Evolutionary conservation across 352 stramenopile species (phyloP).

Genomic region (Phytophthora syringae): DNA sequence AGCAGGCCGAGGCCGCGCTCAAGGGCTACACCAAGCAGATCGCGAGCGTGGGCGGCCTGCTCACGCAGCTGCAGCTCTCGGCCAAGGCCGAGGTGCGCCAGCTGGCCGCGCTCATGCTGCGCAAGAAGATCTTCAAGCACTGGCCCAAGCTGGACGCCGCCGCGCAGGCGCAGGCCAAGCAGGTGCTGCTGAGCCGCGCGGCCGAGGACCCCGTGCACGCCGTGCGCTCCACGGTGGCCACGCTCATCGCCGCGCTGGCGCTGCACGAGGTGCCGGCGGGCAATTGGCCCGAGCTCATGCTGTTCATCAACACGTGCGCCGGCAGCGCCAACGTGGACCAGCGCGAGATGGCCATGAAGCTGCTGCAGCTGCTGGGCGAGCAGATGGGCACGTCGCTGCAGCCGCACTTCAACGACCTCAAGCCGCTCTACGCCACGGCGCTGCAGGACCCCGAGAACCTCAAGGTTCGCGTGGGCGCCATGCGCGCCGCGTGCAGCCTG

Average conservation of each 20-base stretch:
- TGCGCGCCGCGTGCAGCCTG: slow-evolving; percentile 80
- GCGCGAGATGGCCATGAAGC: slow-evolving; percentile 93
- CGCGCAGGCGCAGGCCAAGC: slow-evolving; percentile 85
- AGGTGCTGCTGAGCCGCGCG: slow-evolving; percentile 86
- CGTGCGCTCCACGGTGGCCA: slow-evolving; percentile 88
- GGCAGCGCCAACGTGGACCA: slow-evolving; percentile 80
- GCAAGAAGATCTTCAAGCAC: slow-evolving; percentile 95
- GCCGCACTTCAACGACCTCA: slow-evolving; percentile 85
- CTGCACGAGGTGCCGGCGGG: slow-evolving; percentile 73
- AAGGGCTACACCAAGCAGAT: slow-evolving; percentile 95
- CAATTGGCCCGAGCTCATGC: slow-evolving; percentile 94
- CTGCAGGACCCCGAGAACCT: slow-evolving; percentile 84
- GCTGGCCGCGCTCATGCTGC: slow-evolving; percentile 92
- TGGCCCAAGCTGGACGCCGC: slow-evolving; percentile 90
- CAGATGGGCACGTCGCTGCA: slow-evolving; percentile 89
- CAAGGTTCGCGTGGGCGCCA: slow-evolving; percentile 82
- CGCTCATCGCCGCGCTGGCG: slow-evolving; percentile 85
- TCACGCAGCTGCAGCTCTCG: slow-evolving; percentile 90
- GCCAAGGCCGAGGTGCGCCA: slow-evolving; percentile 87
- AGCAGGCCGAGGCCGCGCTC: slow-evolving; percentile 92
- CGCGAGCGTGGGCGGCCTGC: slow-evolving; percentile 82
- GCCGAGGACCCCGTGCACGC: slow-evolving; percentile 87
- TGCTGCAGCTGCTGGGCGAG: slow-evolving; percentile 94
- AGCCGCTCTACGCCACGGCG: slow-evolving; percentile 71
- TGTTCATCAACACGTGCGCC: slow-evolving; percentile 93